Evolutionary conservation across 2,329 filamentous ascomycete genomes (phyloP).

Genomic region (Rutstroemia sydowiana): DNA sequence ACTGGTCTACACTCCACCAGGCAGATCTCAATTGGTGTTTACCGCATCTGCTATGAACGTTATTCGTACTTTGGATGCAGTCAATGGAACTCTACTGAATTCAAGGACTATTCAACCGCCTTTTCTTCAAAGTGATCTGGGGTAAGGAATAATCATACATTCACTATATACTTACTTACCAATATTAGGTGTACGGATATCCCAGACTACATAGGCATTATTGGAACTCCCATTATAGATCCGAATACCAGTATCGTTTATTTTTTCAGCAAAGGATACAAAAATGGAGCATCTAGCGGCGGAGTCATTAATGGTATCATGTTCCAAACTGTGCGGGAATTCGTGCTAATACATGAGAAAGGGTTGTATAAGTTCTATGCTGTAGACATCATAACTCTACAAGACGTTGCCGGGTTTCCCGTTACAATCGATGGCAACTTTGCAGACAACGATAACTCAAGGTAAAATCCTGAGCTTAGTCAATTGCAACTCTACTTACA

Average conservation of each 20-base stretch:
- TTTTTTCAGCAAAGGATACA: slow-evolving; percentile 15
- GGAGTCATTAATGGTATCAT: slow-evolving; percentile 21
- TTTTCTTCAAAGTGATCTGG: slow-evolving; percentile 36
- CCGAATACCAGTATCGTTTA: slow-evolving; percentile 17
- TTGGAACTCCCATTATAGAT: slow-evolving; percentile 19
- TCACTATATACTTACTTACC: not conserved
- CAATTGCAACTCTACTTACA: slow-evolving; percentile 4
- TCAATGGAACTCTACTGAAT: slow-evolving; percentile 43
- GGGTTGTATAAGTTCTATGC: slow-evolving; percentile 28
- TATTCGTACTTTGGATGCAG: slow-evolving; percentile 47
- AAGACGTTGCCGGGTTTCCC: slow-evolving; percentile 35
- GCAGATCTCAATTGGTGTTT: slow-evolving; percentile 45
- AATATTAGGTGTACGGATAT: slow-evolving; percentile 30
- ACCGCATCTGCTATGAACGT: slow-evolving; percentile 51
- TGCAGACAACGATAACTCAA: slow-evolving; percentile 38
- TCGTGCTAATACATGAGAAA: slow-evolving; percentile 10
- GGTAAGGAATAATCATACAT: not conserved
- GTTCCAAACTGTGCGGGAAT: not conserved
- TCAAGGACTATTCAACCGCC: slow-evolving; percentile 41
- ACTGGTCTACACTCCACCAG: slow-evolving; percentile 45
- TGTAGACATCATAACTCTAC: slow-evolving; percentile 32
- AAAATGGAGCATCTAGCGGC: slow-evolving; percentile 19
- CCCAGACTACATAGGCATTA: slow-evolving; percentile 16
- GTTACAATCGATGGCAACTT: slow-evolving; percentile 37
- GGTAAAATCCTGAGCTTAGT: slow-evolving; percentile 13